Evolutionary conservation across 2,329 filamentous ascomycete species (phyloP).

Genomic region (Passalora sequoiae): DNA sequence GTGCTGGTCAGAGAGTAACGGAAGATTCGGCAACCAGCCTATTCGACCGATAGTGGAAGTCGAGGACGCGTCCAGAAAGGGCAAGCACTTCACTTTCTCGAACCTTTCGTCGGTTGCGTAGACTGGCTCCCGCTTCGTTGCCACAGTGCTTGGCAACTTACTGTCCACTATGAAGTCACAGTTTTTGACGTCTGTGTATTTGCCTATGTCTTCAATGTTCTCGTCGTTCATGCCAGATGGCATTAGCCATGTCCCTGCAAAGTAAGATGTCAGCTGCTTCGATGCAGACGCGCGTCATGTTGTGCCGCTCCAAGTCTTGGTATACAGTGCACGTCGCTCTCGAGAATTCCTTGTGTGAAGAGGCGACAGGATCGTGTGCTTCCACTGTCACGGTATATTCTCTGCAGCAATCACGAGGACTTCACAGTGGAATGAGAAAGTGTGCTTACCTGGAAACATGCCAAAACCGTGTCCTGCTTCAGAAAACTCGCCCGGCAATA

Average conservation of each 20-base stretch:
- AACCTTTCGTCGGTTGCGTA: conserved; percentile 75
- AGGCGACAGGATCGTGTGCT: too few relatives aligned
- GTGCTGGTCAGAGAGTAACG: conserved; percentile 63
- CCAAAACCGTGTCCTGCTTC: conserved; percentile 62
- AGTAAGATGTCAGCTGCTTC: too few relatives aligned
- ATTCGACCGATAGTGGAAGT: conserved; percentile 71
- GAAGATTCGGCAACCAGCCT: conserved; percentile 72
- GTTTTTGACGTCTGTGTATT: conserved; percentile 71
- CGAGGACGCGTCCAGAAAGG: conserved; percentile 72
- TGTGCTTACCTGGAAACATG: conserved; percentile 66
- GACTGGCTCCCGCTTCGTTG: conserved; percentile 70
- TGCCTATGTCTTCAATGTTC: conserved; percentile 78
- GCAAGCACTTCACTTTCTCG: conserved; percentile 68
- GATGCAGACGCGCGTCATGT: too few relatives aligned
- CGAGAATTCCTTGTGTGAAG: too few relatives aligned
- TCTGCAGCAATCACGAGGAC: too few relatives aligned
- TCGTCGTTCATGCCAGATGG: conserved; percentile 85
- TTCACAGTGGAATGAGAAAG: too few relatives aligned
- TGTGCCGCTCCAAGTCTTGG: too few relatives aligned
- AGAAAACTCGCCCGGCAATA: conserved; percentile 85
- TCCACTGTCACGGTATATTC: too few relatives aligned
- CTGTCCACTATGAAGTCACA: conserved; percentile 88
- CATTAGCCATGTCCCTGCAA: conserved; percentile 80
- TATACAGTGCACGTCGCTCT: too few relatives aligned
- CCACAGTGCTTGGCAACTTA: conserved; percentile 57